Percentiles rank a stretch among this genome's conserved stretches.
Evolutionary conservation across 192 early-diverging fungal species (phyloP).

Genomic region (Diversispora epigaea): DNA sequence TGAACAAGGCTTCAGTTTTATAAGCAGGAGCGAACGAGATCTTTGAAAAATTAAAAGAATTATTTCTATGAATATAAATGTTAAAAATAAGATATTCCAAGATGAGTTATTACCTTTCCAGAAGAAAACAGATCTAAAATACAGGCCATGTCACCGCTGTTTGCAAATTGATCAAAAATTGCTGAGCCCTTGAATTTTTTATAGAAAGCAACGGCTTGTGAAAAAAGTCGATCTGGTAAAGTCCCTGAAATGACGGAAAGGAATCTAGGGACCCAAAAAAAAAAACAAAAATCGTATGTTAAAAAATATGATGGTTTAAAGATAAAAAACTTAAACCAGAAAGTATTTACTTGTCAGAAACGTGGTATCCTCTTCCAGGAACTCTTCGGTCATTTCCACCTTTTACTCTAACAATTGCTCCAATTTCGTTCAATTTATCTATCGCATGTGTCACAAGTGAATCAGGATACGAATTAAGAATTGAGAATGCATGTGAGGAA

Average conservation of each 20-base stretch:
- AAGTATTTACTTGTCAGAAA: slow-evolving; percentile 34
- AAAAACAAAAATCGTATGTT: background rate
- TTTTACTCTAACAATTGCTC: slow-evolving; percentile 35
- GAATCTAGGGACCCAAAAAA: slow-evolving; percentile 28
- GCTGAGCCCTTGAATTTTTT: background rate
- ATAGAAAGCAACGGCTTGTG: slow-evolving; percentile 24
- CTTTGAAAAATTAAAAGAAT: background rate
- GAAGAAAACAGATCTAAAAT: slow-evolving; percentile 33
- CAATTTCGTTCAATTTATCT: slow-evolving; percentile 16
- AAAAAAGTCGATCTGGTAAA: slow-evolving; percentile 34
- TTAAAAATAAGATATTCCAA: background rate
- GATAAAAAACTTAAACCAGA: background rate
- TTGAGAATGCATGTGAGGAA: slow-evolving; percentile 24
- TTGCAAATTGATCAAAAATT: slow-evolving; percentile 31
- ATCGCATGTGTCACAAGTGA: slow-evolving; percentile 13
- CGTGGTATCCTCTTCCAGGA: slow-evolving; percentile 31
- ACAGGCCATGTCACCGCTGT: slow-evolving; percentile 35
- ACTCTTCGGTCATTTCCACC: slow-evolving; percentile 29
- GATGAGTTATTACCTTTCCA: slow-evolving; percentile 3
- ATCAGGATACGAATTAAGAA: slow-evolving; percentile 34
- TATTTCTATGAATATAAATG: slow-evolving; percentile 6
- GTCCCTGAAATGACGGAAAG: slow-evolving; percentile 22
- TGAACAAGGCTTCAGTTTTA: slow-evolving; percentile 6
- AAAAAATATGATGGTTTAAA: background rate
- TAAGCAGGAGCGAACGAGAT: background rate